phyloP scores from a whole-genome alignment of 2,329 filamentous ascomycete genomes.

The Zymoseptoria brevis region DNA sequence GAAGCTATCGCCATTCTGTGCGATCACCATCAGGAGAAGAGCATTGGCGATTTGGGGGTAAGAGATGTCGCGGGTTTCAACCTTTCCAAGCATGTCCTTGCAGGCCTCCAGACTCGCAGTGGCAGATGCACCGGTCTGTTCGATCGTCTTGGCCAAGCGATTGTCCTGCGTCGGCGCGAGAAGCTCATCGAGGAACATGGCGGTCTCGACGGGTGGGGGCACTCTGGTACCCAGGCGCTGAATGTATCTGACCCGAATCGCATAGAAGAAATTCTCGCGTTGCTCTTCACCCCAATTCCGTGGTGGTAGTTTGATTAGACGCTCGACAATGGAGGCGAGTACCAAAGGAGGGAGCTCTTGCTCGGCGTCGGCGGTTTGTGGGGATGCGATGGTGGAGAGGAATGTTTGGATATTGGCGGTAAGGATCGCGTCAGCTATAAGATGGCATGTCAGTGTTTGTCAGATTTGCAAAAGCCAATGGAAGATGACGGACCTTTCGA shows the following conservation, averaged over 20 bases:
- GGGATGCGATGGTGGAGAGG: constrained; percentile 58
- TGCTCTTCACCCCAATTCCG: constrained; percentile 73
- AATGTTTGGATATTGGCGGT: constrained; percentile 72
- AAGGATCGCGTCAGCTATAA: constrained; percentile 77
- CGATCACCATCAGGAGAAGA: constrained; percentile 62
- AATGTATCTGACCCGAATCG: constrained; percentile 59
- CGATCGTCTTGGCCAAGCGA: constrained; percentile 57
- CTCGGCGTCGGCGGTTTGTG: constrained; percentile 47
- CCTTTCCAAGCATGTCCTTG: constrained; percentile 50
- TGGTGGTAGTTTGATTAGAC: constrained; percentile 78
- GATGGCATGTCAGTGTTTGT: constrained; percentile 12
- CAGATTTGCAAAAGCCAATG: not conserved
- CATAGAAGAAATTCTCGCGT: constrained; percentile 59
- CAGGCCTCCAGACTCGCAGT: constrained; percentile 67
- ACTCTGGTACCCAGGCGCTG: constrained; percentile 54
- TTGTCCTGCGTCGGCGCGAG: constrained; percentile 50
- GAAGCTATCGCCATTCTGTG: constrained; percentile 53
- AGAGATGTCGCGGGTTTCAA: constrained; percentile 56
- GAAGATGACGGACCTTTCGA: constrained; percentile 61
- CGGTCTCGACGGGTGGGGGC: constrained; percentile 63
- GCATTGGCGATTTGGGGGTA: constrained; percentile 78
- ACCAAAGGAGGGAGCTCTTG: constrained; percentile 61
- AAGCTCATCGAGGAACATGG: constrained; percentile 60
- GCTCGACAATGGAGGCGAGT: constrained; percentile 73
- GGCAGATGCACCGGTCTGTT: constrained; percentile 64